Percentiles rank a stretch among this genome's conserved stretches.
Conservation (phyloP, 2,329 filamentous ascomycete genomes). For the Sporothrix inflata region DNA sequence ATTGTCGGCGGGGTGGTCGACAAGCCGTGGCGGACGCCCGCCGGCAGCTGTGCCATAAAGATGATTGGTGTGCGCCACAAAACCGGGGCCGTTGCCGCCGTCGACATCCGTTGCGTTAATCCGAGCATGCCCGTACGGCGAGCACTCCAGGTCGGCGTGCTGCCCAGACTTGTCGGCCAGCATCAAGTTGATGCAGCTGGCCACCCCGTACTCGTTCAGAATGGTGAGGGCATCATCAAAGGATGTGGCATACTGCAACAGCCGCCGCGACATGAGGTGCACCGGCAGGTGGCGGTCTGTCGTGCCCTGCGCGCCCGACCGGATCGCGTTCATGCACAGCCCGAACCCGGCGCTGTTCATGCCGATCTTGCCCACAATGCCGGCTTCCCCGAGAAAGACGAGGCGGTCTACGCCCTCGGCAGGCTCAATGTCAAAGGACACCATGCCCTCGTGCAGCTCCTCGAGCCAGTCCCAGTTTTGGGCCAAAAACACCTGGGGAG, state of each 20-base stretch:
- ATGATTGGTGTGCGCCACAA: constrained; percentile 26
- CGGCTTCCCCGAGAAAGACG: constrained; percentile 31
- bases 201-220: neutral
- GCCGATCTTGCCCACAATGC: constrained; percentile 27
- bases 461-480: constrained; percentile 30
- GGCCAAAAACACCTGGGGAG: constrained; percentile 15
- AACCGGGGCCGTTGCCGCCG: neutral
- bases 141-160: constrained; percentile 23
- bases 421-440: constrained; percentile 19
- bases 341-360: constrained; percentile 25
- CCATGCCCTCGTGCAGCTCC: constrained; percentile 12
- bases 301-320: constrained; percentile 18
- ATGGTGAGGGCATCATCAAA: neutral
- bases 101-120: neutral
- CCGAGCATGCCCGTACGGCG: constrained; percentile 14
- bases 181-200: constrained; percentile 21
- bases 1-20: constrained; percentile 23
- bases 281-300: constrained; percentile 20
- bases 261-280: constrained; percentile 21
- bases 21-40: neutral
- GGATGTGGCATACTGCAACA: constrained; percentile 1
- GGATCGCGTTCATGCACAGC: constrained; percentile 28
- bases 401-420: neutral
- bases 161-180: constrained; percentile 18
- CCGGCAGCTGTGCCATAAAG: constrained; percentile 7